Evolutionary conservation across 2,329 filamentous ascomycete genomes (phyloP), one percentile per base, ranked within the genome.

Genomic region (Fusarium luffae): DNA sequence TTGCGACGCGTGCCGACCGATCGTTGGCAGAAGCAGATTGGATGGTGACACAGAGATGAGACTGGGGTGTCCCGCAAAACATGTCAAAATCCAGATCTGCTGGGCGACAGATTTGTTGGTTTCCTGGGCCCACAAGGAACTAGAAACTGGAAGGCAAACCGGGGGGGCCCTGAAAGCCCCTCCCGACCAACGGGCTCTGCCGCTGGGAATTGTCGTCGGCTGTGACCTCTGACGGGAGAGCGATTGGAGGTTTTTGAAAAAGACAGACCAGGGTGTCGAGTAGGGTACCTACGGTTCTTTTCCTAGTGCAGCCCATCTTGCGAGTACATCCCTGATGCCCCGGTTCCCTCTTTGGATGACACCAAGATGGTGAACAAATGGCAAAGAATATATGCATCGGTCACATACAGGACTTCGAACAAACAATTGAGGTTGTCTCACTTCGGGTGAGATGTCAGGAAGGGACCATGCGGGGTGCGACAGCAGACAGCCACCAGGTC

Each of bases 301-400:
- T 71, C 78, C 77, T 73, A 78, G 74, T 77, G 56, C 54, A 78
- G 78, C 67, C 70, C 74, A 64, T 66, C 75, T 80, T 80, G 78
- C 77, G 77, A 79, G 61, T 59, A 54, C 18, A 74, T 65, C 72
- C 72, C 66, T 68, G 51, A 59, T 55, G 37, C 30, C 63, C 62
- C 59, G 57, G 52, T 58, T 68, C 49, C 67, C 58, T 57, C 63
- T 67, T 52, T 34, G 65, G 67, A 55, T 54, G 62, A 63, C 61
- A 50, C 59, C 57, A 57, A 59, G 54, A 55, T 54, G 48, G 59
- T 62, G 47, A 63, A 56, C 30, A 69, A 58, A 62, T 50, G 65
- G 52, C 63, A 67, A 54, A 62, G 37, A 60, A 49, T 48, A 72
- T 65, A 65, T 65, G 70, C 62, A 71, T 68, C 70, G 56, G 72